Percentiles rank a stretch among this genome's conserved stretches.
Conservation (phyloP, 306 rosid species). For the Rosa chinensis region DNA sequence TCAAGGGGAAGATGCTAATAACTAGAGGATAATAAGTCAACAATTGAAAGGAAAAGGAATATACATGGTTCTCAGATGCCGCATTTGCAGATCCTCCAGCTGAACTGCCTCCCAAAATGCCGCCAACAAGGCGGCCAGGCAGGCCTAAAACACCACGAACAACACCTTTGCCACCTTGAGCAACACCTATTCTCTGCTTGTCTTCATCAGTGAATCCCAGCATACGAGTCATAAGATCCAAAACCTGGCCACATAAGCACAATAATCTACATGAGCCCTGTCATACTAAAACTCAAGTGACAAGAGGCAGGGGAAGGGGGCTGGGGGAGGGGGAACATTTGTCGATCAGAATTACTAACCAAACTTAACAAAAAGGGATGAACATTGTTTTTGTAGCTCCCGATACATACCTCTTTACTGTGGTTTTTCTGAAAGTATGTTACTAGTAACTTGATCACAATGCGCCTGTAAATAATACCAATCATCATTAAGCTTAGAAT, state of each 20-base stretch:
- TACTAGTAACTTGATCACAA: slow-evolving; percentile 83
- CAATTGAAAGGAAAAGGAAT: neutral
- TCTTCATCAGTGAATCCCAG: slow-evolving; percentile 92
- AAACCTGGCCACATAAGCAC: slow-evolving; percentile 50
- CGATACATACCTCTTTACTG: slow-evolving; percentile 82
- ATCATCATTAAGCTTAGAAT: slow-evolving; percentile 19
- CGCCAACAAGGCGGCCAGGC: slow-evolving; percentile 97
- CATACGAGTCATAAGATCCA: slow-evolving; percentile 98
- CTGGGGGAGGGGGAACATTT: neutral
- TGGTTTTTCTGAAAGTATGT: slow-evolving; percentile 92
- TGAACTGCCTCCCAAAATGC: slow-evolving; percentile 78
- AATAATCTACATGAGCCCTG: slow-evolving; percentile 21
- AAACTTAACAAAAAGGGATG: neutral
- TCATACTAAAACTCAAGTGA: neutral
- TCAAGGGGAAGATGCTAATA: neutral
- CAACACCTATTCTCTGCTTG: slow-evolving; percentile 85
- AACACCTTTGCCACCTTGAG: slow-evolving; percentile 94
- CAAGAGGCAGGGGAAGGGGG: neutral
- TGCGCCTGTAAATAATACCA: slow-evolving; percentile 74
- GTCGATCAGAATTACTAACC: slow-evolving; percentile 2
- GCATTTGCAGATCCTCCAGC: slow-evolving; percentile 45
- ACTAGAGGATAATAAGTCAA: neutral
- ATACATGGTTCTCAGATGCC: slow-evolving; percentile 78
- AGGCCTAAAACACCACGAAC: slow-evolving; percentile 91
- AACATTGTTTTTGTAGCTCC: neutral